Evolutionary conservation across 1,139 yeast species (phyloP), one percentile per base, ranked within the genome.

Genomic region (Diutina sp.): DNA sequence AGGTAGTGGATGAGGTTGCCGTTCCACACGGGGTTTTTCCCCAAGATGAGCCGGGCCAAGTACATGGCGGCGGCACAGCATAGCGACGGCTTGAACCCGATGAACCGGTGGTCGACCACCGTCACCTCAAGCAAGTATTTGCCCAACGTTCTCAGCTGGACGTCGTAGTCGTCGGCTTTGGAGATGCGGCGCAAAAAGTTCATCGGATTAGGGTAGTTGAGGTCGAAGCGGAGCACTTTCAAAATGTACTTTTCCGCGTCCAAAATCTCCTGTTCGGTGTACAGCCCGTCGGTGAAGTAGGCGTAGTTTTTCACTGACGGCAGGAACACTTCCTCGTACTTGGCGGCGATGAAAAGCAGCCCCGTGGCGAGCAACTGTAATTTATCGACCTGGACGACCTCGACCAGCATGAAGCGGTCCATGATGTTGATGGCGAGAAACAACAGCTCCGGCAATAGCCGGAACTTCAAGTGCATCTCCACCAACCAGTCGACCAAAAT

Each of bases 51-150:
- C 63, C 97, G 79, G 16, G 97, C 85, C 57, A 91, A 76, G 67
- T 84, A 89, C 96, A 91, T 91, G 50, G 97, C 88, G 46, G 95
- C 87, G 4, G 97, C 97, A 11, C 96, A 85, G 65, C 95, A 84
- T 61, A 86, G 77, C 12, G 96, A 87, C 12, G 97, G 97, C 60
- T 83, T 76, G 64, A 79, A 80, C 21, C 90, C 90, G 65, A 90
- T 80, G 66, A 91, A 86, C 64, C 84, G 81, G 68, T 87, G 87
- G 68, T 90, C 97, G 58, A 90, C 83, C 32, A 87, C 76, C 16
- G 93, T 80, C 54, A 90, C 84, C 68, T 91, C 98, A 60, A 91
- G 72, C 58, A 91, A 74, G 69, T 90, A 91, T 71, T 91, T 91
- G 44, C 96, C 98, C 63, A 91, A 79, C 14, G 97, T 90, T 69